These are phyloP conservation scores for Sporisorium scitamineum DNA, from an alignment of 1,284 basidiomycete species.

Conservation along the genomic window DNA sequence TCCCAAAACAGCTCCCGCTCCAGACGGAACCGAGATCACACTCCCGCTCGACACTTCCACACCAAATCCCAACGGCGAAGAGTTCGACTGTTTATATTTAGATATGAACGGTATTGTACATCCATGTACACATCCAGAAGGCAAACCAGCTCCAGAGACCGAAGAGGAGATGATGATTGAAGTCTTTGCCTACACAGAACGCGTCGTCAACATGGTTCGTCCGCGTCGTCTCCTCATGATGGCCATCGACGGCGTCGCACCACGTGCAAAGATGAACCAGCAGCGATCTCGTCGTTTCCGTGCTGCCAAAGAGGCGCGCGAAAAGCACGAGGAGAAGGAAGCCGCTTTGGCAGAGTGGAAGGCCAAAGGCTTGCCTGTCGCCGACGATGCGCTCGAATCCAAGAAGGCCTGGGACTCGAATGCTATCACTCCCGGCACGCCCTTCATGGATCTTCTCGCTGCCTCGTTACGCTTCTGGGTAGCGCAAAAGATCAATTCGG, in stretches of 20 bases:
- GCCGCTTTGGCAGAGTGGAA: constrained; percentile 88
- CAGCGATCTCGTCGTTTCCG: constrained; percentile 96
- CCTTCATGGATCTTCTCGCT: constrained; percentile 96
- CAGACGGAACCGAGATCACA: constrained; percentile 76
- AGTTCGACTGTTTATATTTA: constrained; percentile 96
- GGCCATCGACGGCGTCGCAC: constrained; percentile 98
- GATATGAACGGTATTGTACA: constrained; percentile 77
- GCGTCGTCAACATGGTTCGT: constrained; percentile 95
- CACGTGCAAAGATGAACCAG: constrained; percentile 99
- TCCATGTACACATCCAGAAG: constrained; percentile 98
- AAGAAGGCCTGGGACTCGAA: constrained; percentile 96
- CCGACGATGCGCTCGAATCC: constrained; percentile 80
- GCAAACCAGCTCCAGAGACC: constrained; percentile 88
- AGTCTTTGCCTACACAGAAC: constrained; percentile 95
- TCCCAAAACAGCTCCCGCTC: constrained; percentile 55
- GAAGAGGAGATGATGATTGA: constrained; percentile 99
- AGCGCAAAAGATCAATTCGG: constrained; percentile 90
- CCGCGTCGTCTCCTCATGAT: constrained; percentile 96
- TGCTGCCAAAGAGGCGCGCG: constrained; percentile 91
- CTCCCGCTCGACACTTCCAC: constrained; percentile 85
- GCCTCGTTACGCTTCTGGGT: constrained; percentile 94
- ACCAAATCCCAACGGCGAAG: constrained; percentile 94
- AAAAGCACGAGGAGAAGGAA: constrained; percentile 87
- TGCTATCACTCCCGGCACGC: constrained; percentile 96
- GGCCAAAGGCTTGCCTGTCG: constrained; percentile 86